A percentile compares a stretch with the other conserved stretches of the same genome.
Conservation (phyloP, 108 stramenopile species). For the Conticribra guillardii region DNA sequence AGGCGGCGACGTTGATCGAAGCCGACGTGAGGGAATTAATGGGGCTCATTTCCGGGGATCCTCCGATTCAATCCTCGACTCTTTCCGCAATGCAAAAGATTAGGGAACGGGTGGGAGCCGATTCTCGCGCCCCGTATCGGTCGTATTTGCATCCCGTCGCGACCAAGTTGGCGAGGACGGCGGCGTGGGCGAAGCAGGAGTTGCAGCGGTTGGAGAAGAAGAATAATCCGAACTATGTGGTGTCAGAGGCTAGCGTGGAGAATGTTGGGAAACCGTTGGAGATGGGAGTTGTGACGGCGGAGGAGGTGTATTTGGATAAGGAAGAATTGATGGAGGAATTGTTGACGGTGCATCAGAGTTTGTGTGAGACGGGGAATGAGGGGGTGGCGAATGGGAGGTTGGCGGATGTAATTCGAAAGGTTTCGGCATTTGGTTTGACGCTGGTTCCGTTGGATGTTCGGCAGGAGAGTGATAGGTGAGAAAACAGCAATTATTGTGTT, state of each 20-base stretch:
- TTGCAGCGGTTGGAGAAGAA: conserved; percentile 41
- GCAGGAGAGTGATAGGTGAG: conserved; percentile 81
- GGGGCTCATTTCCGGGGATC: conserved; percentile 59
- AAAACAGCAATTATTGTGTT: too few relatives aligned
- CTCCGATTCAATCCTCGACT: conserved; percentile 23
- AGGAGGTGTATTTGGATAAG: conserved; percentile 67
- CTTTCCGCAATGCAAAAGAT: conserved; percentile 44
- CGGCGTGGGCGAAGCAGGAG: conserved; percentile 69
- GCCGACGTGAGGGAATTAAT: conserved; percentile 71
- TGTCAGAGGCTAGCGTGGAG: not conserved
- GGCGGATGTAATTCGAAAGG: conserved; percentile 87
- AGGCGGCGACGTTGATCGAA: conserved; percentile 81
- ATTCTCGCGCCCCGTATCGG: conserved; percentile 74
- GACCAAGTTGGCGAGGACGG: conserved; percentile 57
- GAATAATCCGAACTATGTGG: not conserved
- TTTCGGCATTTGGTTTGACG: conserved; percentile 93
- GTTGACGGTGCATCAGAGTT: conserved; percentile 78
- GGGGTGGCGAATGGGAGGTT: conserved; percentile 87
- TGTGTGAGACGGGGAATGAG: conserved; percentile 79
- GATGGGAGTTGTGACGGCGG: conserved; percentile 11
- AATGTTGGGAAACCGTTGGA: conserved; percentile 6
- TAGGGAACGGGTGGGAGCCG: conserved; percentile 58
- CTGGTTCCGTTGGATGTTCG: conserved; percentile 93
- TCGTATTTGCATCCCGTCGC: conserved; percentile 68
- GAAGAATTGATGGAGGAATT: conserved; percentile 85